These are phyloP conservation scores for Centella asiatica DNA, from an alignment of 129 eudicot genomes.

Conservation along the genomic window DNA sequence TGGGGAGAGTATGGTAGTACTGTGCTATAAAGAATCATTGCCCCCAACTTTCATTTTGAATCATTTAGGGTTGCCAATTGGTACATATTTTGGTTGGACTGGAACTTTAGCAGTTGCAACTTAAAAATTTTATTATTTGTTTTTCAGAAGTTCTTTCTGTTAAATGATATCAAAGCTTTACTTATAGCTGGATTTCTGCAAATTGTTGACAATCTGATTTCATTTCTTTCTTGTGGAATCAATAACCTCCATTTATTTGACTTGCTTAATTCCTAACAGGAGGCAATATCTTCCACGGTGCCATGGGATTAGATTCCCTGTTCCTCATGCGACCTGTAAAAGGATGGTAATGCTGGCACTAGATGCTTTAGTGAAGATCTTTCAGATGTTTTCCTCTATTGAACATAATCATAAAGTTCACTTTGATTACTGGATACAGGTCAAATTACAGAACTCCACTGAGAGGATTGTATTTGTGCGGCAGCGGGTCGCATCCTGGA, in stretches of 20 bases:
- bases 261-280: conserved; percentile 36
- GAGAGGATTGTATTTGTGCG: conserved; percentile 81
- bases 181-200: neutral
- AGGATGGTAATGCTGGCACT: conserved; percentile 64
- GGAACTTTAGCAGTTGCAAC: neutral
- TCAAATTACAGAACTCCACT: conserved; percentile 85
- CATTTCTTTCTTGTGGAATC: neutral
- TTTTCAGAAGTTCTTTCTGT: neutral
- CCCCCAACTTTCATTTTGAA: no score
- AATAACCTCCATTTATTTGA: conserved; percentile 3
- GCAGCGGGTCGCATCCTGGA: conserved; percentile 97
- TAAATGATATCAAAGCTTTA: neutral
- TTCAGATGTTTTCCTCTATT: neutral
- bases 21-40: no score
- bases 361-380: neutral
- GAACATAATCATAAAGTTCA: neutral
- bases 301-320: conserved; percentile 94
- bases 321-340: conserved; percentile 94
- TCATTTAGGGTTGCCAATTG: neutral
- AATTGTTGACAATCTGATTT: neutral
- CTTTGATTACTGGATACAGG: conserved; percentile 32
- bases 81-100: neutral
- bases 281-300: conserved; percentile 96
- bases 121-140: neutral
- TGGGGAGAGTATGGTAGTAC: no score